Evolutionary conservation across 2,329 filamentous ascomycete species (phyloP).

Genomic region (Cladosporium oxysporum): DNA sequence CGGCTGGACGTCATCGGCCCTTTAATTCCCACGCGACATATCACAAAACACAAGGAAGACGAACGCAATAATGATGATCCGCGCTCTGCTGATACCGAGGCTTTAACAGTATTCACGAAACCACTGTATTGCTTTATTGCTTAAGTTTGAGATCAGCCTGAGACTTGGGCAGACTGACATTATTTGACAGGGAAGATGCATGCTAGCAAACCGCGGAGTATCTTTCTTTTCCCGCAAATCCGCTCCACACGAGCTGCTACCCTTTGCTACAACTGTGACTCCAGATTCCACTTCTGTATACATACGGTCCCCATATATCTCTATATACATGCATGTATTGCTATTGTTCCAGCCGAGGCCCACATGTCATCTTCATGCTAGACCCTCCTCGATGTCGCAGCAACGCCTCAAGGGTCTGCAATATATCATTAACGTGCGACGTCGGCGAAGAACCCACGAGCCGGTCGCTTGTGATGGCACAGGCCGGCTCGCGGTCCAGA

Average conservation of each 20-base stretch:
- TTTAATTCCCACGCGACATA: conserved; percentile 10
- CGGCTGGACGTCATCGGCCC: conserved; percentile 19
- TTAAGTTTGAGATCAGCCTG: not conserved
- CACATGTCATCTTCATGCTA: not conserved
- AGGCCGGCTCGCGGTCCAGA: conserved; percentile 9
- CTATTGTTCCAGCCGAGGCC: not conserved
- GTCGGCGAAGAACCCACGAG: not conserved
- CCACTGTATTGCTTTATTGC: not conserved
- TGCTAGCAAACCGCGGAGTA: not conserved
- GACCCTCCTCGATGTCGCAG: not conserved
- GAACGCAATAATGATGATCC: not conserved
- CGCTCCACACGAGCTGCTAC: conserved; percentile 11
- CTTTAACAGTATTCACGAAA: not conserved
- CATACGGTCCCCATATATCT: conserved; percentile 11
- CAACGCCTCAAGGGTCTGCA: conserved; percentile 6
- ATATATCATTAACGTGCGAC: conserved; percentile 6
- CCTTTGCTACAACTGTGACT: conserved; percentile 13
- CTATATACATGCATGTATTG: not conserved
- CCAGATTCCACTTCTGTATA: conserved; percentile 11
- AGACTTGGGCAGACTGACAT: not conserved
- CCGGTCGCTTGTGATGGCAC: conserved; percentile 7
- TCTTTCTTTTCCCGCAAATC: conserved; percentile 1
- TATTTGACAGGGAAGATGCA: conserved; percentile 7
- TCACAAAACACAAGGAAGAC: not conserved
- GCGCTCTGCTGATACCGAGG: not conserved